phyloP scores from a whole-genome alignment of 345 rosid genomes.

The Camelina hispida region DNA sequence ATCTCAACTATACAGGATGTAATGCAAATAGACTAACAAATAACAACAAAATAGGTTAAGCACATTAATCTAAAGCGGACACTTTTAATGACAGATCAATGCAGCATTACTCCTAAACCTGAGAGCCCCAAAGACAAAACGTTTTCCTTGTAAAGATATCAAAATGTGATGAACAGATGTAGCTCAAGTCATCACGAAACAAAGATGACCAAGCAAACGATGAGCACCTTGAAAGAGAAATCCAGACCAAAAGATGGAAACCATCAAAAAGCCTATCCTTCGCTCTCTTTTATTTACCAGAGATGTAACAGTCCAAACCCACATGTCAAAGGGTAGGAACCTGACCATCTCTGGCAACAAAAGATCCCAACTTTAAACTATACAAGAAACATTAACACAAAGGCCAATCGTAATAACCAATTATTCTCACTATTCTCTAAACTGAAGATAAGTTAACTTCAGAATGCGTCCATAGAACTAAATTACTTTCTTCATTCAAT shows the following conservation, averaged over 20 bases:
- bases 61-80: background rate
- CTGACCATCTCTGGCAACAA: slow-evolving; percentile 48
- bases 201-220: slow-evolving; percentile 43
- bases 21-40: background rate
- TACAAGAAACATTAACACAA: background rate
- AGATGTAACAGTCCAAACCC: slow-evolving; percentile 56
- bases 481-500: background rate
- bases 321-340: slow-evolving; percentile 39
- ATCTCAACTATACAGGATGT: background rate
- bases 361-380: background rate
- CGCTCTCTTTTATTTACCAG: slow-evolving; percentile 51
- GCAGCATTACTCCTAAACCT: background rate
- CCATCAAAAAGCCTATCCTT: slow-evolving; percentile 46
- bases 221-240: slow-evolving; percentile 46
- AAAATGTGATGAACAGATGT: slow-evolving; percentile 44
- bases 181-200: slow-evolving; percentile 39
- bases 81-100: background rate
- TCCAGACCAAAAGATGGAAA: slow-evolving; percentile 43
- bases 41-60: background rate
- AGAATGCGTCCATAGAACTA: background rate
- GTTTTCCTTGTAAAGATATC: background rate
- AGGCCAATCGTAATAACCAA: background rate
- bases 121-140: background rate
- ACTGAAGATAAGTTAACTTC: background rate
- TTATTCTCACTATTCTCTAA: background rate